Evolutionary conservation across 495 filamentous ascomycete genomes (phyloP), one percentile per base, ranked within the genome.

Genomic region (Pseudoneurospora amorphoporcata): DNA sequence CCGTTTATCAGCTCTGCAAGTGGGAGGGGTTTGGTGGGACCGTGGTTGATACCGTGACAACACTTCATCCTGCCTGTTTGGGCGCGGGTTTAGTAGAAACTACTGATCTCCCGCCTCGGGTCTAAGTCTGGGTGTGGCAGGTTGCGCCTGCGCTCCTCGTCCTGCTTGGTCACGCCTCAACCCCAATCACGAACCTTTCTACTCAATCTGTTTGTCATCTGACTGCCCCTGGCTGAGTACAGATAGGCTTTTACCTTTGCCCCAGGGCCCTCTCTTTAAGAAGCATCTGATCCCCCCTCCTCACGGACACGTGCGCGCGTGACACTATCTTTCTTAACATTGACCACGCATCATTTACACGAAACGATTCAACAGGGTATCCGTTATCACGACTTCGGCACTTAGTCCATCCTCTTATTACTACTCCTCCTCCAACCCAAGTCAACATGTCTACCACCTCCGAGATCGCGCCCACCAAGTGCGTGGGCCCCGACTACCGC

Each of bases 401-500:
- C 23, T 43, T 38, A n/a, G 42, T 19, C 38, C 38, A 17, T 23
- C 29, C 29, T 72, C 71, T 9, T 70, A 4, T 32, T 32, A 32
- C 17, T 12, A 19, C 4, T 29, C 39, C 69, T 68, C 23, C 8
- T 5, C 35, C 43, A 32, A 37, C 23, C 70, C 19, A 43, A 43
- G 70, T 68, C 70, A 65, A 35, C 70, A 71, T 71, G 70, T 47
- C 72, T 14, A 35, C 23, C 53, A 42, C 45, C 38, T 23, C 68
- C 61, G 75, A 76, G 32, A 68, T 76, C 65, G 88, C 90, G 42
- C 91, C 91, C 71, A 90, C 88, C 41, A 86, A 92, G 76, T 87
- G 87, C 70, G 89, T 97, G 69, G 94, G 94, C 19, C 94, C 94
- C 41, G 84, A 90, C 75, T 97, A 97, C 80, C 88, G 88, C 35